These are phyloP conservation scores for Tylopilus subfusipes DNA, from an alignment of 768 basidiomycete species.

Conservation along the genomic window DNA sequence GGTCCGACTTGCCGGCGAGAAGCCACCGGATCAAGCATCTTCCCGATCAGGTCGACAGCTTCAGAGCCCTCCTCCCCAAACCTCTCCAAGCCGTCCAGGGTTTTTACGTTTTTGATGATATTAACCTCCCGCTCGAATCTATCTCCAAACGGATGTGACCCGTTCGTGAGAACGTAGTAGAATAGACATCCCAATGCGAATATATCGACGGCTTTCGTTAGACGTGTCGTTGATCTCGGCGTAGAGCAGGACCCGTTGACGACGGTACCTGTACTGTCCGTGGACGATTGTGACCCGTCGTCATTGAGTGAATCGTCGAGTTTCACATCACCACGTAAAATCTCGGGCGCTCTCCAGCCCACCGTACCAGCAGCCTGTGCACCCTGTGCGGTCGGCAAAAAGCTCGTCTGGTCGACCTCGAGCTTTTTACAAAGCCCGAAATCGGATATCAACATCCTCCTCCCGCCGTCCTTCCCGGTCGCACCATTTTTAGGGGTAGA, in stretches of 20 bases:
- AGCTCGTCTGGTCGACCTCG: slow-evolving; percentile 94
- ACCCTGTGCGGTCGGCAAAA: slow-evolving; percentile 88
- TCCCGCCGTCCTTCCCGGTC: slow-evolving; percentile 38
- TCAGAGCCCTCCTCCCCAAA: slow-evolving; percentile 96
- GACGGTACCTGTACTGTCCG: slow-evolving; percentile 58
- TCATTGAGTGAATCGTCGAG: slow-evolving; percentile 70
- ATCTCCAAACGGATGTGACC: slow-evolving; percentile 92
- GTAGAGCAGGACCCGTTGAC: slow-evolving; percentile 22
- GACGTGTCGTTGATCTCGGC: slow-evolving; percentile 45
- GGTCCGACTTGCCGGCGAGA: slow-evolving; percentile 57
- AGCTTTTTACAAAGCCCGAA: slow-evolving; percentile 96
- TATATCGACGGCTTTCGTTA: slow-evolving; percentile 95
- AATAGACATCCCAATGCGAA: slow-evolving; percentile 96
- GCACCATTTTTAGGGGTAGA: slow-evolving; percentile 61
- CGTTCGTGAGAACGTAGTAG: slow-evolving; percentile 87
- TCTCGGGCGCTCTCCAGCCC: slow-evolving; percentile 98
- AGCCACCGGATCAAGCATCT: slow-evolving; percentile 79
- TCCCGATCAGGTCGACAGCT: slow-evolving; percentile 72
- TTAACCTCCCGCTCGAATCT: slow-evolving; percentile 92
- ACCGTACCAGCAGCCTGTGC: slow-evolving; percentile 89
- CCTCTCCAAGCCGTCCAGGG: slow-evolving; percentile 63
- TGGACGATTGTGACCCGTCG: slow-evolving; percentile 63
- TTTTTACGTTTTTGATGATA: slow-evolving; percentile 80
- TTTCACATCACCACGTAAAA: slow-evolving; percentile 89
- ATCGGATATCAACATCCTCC: slow-evolving; percentile 92